Evolutionary conservation across 148 eudicot species (phyloP), one percentile per base, ranked within the genome.

Genomic region (Nyssa sinensis): DNA sequence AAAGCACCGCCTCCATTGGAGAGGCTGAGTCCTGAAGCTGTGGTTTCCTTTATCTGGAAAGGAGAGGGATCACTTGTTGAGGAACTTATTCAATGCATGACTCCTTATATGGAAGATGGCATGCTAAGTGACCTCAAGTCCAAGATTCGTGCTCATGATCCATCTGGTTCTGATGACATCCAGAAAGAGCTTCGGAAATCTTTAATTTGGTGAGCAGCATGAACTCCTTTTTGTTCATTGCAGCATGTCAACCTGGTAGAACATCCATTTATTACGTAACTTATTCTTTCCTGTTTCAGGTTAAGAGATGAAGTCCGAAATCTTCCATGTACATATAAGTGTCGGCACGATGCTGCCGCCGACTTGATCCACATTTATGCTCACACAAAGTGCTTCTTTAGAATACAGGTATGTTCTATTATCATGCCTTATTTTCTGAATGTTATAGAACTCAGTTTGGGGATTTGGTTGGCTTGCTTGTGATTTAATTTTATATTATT

Each of bases 291-390:
- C 29, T 78, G 14, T 71, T 58, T 74, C 68, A 94, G 98, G 98
- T 89, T 95, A 86, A 85, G 99, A 72, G 97, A 95, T 74, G 97
- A 95, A 87, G 91, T 95, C 69, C 96, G 97, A 28, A 87, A 84
- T 83, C 97, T 95, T 76, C 92, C 84, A 71, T 89, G 93, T 79
- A 83, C 96, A 77, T 76, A 81, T 69, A 95, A 89, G 75, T 82
- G 90, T 84, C 88, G 99, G 33, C 91, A 95, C 82, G 99, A 95
- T 89, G 99, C 97, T 28, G 97, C 99, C 72, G 99, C 99, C 75
- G 97, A 95, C 84, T 82, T 95, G 84, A 86, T 95, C 62, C 99
- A 95, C 79, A 62, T 95, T 77, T 91, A 90, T 86, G 99, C 99
- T 69, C 75, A 95, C 73, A 95, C 99, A 47, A 95, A 92, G 77